Conservation (phyloP, 345 rosid genomes). For the Arabidopsis arenosa region DNA sequence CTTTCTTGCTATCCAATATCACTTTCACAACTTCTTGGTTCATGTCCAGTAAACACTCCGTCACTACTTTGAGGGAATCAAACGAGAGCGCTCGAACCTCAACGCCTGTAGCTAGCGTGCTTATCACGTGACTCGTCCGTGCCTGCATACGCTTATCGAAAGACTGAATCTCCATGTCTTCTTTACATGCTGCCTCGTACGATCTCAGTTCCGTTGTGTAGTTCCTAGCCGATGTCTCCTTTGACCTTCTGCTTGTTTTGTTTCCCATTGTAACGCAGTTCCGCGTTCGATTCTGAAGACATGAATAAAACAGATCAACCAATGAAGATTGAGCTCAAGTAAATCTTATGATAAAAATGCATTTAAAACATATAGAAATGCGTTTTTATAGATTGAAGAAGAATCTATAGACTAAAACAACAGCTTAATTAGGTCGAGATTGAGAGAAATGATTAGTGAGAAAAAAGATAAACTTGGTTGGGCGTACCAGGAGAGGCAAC, state of each 20-base stretch:
- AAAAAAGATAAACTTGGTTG: slow-evolving; percentile 21
- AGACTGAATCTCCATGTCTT: slow-evolving; percentile 62
- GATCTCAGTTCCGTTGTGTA: slow-evolving; percentile 64
- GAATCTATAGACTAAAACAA: slow-evolving; percentile 1
- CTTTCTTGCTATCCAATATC: slow-evolving; percentile 75
- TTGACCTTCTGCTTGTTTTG: slow-evolving; percentile 57
- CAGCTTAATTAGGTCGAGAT: not conserved
- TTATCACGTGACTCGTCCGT: slow-evolving; percentile 74
- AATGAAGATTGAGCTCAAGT: not conserved
- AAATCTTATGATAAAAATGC: not conserved
- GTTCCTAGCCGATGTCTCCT: slow-evolving; percentile 42
- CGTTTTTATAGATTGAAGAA: slow-evolving; percentile 3
- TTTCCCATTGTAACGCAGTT: slow-evolving; percentile 53
- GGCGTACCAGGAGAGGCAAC: slow-evolving; percentile 15
- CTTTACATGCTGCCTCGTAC: slow-evolving; percentile 75
- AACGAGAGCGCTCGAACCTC: slow-evolving; percentile 82
- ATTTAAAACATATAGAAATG: not conserved
- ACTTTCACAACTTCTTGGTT: slow-evolving; percentile 86
- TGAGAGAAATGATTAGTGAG: slow-evolving; percentile 21
- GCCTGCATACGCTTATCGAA: slow-evolving; percentile 67
- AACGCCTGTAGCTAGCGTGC: slow-evolving; percentile 69
- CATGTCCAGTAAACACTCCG: slow-evolving; percentile 79
- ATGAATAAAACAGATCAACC: slow-evolving; percentile 1
- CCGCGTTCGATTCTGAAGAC: not conserved
- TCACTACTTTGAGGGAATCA: slow-evolving; percentile 75